phyloP scores from a whole-genome alignment of 768 basidiomycete species.

The Chalciporus pseudorubinellus region DNA sequence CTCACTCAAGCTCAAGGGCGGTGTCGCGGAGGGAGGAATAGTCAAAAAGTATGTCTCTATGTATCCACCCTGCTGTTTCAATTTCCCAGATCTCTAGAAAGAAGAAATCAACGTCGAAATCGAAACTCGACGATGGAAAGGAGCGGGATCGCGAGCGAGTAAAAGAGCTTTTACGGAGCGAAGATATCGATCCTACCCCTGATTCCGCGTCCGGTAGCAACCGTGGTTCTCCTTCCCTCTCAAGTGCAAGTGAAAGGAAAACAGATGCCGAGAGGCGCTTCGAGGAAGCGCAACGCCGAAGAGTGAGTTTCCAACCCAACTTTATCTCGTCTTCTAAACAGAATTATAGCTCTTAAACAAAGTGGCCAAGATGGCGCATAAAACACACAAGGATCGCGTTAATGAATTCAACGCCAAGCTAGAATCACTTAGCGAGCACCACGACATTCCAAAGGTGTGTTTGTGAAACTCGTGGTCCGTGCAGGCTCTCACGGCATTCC shows the following conservation, averaged over 20 bases:
- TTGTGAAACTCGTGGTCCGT: slow-evolving; percentile 25
- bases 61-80: not conserved
- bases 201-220: slow-evolving; percentile 55
- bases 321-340: slow-evolving; percentile 7
- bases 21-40: slow-evolving; percentile 71
- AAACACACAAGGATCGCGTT: slow-evolving; percentile 93
- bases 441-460: slow-evolving; percentile 88
- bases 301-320: slow-evolving; percentile 49
- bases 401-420: slow-evolving; percentile 86
- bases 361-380: slow-evolving; percentile 73
- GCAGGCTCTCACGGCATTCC: slow-evolving; percentile 25
- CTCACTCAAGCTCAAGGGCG: slow-evolving; percentile 88
- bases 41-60: slow-evolving; percentile 69
- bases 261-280: slow-evolving; percentile 88
- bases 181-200: slow-evolving; percentile 40
- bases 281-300: slow-evolving; percentile 78
- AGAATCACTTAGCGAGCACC: slow-evolving; percentile 86
- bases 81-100: slow-evolving; percentile 49
- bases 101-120: slow-evolving; percentile 78
- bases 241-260: slow-evolving; percentile 52
- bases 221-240: slow-evolving; percentile 58
- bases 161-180: slow-evolving; percentile 52
- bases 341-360: slow-evolving; percentile 62
- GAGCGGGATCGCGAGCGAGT: slow-evolving; percentile 41
- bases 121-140: slow-evolving; percentile 48